Evolutionary conservation across 805 yeast species (phyloP).

Genomic region (Metschnikowia gelsemii): DNA sequence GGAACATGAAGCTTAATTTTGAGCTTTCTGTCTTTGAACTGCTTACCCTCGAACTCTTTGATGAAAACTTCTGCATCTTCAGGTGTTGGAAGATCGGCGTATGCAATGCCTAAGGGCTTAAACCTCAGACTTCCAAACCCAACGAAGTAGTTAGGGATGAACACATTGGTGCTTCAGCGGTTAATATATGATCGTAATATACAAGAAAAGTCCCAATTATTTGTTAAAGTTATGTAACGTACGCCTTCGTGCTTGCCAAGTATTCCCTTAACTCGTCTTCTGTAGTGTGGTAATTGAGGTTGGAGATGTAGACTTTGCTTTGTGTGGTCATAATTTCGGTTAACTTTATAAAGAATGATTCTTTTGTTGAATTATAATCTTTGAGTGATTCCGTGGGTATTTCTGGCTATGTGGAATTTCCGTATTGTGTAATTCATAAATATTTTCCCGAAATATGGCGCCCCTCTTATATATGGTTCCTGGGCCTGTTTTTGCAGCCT

Average conservation of each 20-base stretch:
- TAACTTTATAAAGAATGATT: too few species aligned
- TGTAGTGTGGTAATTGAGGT: constrained; percentile 52
- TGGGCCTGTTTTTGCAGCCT: constrained; percentile 11
- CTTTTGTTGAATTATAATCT: too few species aligned
- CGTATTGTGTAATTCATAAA: constrained; percentile 1
- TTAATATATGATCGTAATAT: constrained; percentile 4
- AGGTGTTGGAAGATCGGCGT: constrained; percentile 33
- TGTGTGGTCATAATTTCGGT: constrained; percentile 11
- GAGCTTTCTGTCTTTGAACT: constrained; percentile 39
- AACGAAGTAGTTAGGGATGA: constrained; percentile 56
- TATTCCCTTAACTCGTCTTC: constrained; percentile 50
- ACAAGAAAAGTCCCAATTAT: neutral
- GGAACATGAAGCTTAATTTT: constrained; percentile 45
- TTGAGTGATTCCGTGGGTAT: neutral
- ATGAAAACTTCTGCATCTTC: constrained; percentile 33
- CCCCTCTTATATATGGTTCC: constrained; percentile 11
- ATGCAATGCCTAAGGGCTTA: constrained; percentile 55
- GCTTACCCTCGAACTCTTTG: constrained; percentile 25
- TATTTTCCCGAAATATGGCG: constrained; percentile 2
- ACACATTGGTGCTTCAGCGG: constrained; percentile 30
- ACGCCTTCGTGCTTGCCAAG: constrained; percentile 48
- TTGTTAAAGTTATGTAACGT: constrained; percentile 23
- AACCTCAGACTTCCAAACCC: constrained; percentile 43
- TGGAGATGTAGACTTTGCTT: constrained; percentile 47
- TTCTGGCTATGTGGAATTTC: neutral